Percentiles rank a stretch among this genome's conserved stretches.
Conservation (phyloP, 257 asterid species). For the Haberlea rhodopensis region DNA sequence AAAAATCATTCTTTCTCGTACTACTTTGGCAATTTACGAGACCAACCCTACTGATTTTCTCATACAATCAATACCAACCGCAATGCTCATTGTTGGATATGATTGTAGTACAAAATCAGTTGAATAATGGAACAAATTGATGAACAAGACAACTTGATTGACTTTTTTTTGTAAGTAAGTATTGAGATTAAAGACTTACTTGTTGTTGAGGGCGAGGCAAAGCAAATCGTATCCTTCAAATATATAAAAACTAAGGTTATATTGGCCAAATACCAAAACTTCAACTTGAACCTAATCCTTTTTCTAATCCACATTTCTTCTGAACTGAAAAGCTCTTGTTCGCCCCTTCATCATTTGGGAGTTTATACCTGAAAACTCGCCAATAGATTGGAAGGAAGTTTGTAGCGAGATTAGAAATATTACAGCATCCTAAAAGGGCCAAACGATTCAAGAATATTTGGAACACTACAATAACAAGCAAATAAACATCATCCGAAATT, state of each 20-base stretch:
- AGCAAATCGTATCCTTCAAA: neutral
- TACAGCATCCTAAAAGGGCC: neutral
- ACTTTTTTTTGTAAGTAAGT: too few relatives aligned
- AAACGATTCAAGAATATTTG: neutral
- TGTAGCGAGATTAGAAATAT: neutral
- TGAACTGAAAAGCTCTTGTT: neutral
- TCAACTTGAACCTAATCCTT: neutral
- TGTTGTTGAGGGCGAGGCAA: too few relatives aligned
- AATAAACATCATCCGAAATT: neutral
- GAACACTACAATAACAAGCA: neutral
- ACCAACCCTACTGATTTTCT: too few relatives aligned
- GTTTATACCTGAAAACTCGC: neutral
- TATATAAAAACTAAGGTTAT: neutral
- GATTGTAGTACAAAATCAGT: too few relatives aligned
- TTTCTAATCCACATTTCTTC: neutral
- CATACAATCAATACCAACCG: too few relatives aligned
- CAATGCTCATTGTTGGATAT: too few relatives aligned
- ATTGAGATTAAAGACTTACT: too few relatives aligned
- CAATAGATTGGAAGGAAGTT: neutral
- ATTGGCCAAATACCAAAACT: neutral
- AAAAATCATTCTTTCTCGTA: too few relatives aligned
- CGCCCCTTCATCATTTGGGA: neutral
- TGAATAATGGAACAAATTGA: too few relatives aligned
- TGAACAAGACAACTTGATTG: too few relatives aligned
- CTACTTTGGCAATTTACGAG: too few relatives aligned